Percentiles rank a stretch among this genome's conserved stretches.
These are phyloP conservation scores for Phaseolus coccineus DNA, from an alignment of 331 rosid species.

Conservation along the genomic window DNA sequence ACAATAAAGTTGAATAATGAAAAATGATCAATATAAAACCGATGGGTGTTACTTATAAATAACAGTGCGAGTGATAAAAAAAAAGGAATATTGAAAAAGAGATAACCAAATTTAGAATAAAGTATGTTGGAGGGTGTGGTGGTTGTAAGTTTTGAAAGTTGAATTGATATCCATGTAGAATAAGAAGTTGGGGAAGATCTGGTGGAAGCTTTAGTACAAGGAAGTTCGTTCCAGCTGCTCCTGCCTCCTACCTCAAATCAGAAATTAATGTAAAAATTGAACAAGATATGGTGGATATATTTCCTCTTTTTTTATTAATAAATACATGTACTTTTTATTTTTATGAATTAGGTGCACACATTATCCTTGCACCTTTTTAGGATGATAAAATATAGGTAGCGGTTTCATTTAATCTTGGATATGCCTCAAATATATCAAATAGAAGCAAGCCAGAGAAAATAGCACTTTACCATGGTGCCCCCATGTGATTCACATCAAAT, in stretches of 20 bases:
- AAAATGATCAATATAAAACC: too few relatives aligned
- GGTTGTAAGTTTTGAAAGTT: background rate
- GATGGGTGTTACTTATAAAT: too few relatives aligned
- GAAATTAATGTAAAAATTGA: constrained; percentile 36
- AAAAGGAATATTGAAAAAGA: background rate
- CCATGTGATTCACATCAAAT: constrained; percentile 14
- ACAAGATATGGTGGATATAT: constrained; percentile 7
- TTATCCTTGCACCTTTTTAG: constrained; percentile 32
- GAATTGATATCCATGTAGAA: constrained; percentile 5
- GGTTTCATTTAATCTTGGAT: constrained; percentile 16
- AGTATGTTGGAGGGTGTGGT: constrained; percentile 12
- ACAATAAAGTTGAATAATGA: too few relatives aligned
- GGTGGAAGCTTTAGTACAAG: background rate
- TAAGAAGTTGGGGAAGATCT: background rate
- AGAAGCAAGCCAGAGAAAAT: constrained; percentile 3
- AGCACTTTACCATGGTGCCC: constrained; percentile 20
- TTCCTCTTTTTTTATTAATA: background rate
- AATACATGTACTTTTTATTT: constrained; percentile 31
- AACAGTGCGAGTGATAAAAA: too few relatives aligned
- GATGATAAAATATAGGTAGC: constrained; percentile 31
- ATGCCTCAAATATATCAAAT: background rate
- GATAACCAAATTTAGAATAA: background rate
- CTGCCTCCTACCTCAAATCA: constrained; percentile 1
- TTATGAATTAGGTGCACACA: constrained; percentile 34
- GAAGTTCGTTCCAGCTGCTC: constrained; percentile 5